Base-by-base conservation (phyloP, 345 rosid species). In the Hibiscus mutabilis region DNA sequence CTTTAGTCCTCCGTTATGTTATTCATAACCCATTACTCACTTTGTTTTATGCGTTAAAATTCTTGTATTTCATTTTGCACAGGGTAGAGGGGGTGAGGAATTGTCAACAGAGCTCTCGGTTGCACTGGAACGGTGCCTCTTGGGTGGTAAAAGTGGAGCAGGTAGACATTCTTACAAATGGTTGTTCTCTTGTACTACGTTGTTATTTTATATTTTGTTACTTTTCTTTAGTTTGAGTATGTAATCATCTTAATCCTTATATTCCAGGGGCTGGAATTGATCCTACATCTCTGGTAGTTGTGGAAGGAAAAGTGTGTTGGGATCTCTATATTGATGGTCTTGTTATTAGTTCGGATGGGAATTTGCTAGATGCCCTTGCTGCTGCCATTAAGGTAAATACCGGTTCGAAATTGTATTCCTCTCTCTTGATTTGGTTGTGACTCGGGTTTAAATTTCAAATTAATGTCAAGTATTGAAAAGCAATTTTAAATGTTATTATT, bases 11-110 rank as follows among this genome's bases (percentile, higher is more conserved):
- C 6, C 1, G 3, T 25, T 2, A 5, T 67, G 11, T 57, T 40
- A 44, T 16, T 47, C 70, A 16, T 47, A 47, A 40, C 25, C 24
- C 22, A 10, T 15, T 18, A 8, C 56, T 63, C 44, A 47, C 13
- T 22, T 60, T 1, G 15, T 56, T 69, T 71, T 22, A 8, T 16
- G 18, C 31, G 3, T 66, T 68, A n/a, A 73, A 15, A 24, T 56
- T 18, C 62, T 2, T 53, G 14, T 65, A 6, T 70, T 49, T n/a
- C 67, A 22, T 35, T 56, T 78, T 63, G 19, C 68, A 55, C 80
- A 92, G 99, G 98, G 97, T 51, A 89, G 96, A 83, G 98, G 97
- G 9, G 98, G 92, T 35, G 98, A 92, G 81, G 99, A 86, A 71
- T 69, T 92, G 77, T 92, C 97, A 58, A 56, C 86, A 68, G 98